Base-by-base conservation (phyloP, 2,329 filamentous ascomycete genomes). In the Aspergillus chevalieri region DNA sequence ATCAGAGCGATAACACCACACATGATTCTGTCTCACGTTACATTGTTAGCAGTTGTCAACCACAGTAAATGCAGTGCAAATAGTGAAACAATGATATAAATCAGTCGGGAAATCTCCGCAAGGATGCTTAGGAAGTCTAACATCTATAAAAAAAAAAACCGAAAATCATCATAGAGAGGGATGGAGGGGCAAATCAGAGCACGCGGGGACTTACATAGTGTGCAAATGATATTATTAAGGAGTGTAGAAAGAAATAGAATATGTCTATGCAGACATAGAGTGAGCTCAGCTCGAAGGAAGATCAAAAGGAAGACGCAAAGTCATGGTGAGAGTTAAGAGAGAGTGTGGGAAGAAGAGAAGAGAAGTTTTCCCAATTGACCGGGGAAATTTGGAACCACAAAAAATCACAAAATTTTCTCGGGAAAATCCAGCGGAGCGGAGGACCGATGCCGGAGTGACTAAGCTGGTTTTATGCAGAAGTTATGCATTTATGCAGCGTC, bases 1-100 rank as follows among this genome's bases (percentile, higher is more conserved):
- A 84, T 81, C 46, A 84, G 68, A 55, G 74, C 81, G 50, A 83
- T 72, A 56, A 84, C 81, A 60, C 81, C 81, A 68, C 81, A 84
- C 81, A 84, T 84, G 39, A 54, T 74, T 65, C 43, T 48, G 53
- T 64, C 65, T 57, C 62, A 44, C n/a, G 45, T n/a, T 48, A 44
- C 43, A 49, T 44, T 36, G 28, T 43, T 41, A 42, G 10, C 15
- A 52, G 44, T 47, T 46, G 45, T 43, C 50, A 26, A 53, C 44
- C 46, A 46, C 44, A 46, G 49, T 24, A 43, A 47, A 48, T 46
- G 45, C 47, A 52, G 54, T 45, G 47, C 38, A 36, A 28, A 41
- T 30, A 47, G 19, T 21, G 44, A 52, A 52, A 51, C 66, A 65
- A 68, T 64, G 6, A 51, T 19, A 9, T 21, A 10, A 41, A 19